Evolutionary conservation across 1,284 basidiomycete genomes (phyloP).

Genomic region (Leccinum laetum): DNA sequence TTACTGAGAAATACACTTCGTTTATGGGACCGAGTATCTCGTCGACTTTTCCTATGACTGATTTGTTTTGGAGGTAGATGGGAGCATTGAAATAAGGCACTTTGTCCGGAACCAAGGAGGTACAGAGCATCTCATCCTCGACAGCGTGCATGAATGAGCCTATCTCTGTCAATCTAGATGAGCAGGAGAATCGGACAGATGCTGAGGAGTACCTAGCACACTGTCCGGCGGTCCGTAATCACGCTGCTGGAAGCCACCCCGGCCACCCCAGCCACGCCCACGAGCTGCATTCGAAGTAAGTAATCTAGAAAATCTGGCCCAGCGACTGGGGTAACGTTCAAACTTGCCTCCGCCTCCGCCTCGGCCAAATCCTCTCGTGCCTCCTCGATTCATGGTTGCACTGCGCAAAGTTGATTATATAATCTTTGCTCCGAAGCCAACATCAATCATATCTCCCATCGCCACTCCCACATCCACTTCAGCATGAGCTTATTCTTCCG

Average conservation of each 20-base stretch:
- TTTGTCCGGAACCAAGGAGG: conserved; percentile 83
- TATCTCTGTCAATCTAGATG: conserved; percentile 57
- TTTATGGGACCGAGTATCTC: conserved; percentile 98
- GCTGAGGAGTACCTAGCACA: conserved; percentile 62
- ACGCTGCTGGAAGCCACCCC: conserved; percentile 70
- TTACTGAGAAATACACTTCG: conserved; percentile 98
- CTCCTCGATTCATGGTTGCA: conserved; percentile 48
- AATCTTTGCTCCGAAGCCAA: conserved; percentile 6
- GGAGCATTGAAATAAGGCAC: conserved; percentile 99
- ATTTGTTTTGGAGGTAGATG: conserved; percentile 98
- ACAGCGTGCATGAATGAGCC: conserved; percentile 93
- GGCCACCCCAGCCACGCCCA: conserved; percentile 39
- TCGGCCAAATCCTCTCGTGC: conserved; percentile 43
- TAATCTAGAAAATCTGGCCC: neutral
- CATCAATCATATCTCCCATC: neutral
- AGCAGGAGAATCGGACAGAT: conserved; percentile 1
- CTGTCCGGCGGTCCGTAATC: conserved; percentile 84
- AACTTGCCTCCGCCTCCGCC: conserved; percentile 44
- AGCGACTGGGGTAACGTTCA: neutral
- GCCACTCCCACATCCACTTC: neutral
- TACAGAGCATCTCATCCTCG: conserved; percentile 98
- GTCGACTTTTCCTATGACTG: conserved; percentile 93
- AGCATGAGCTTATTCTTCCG: conserved; percentile 35
- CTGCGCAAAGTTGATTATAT: conserved; percentile 12
- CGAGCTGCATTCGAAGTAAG: conserved; percentile 35